Evolutionary conservation across 164 flowering plant genomes (phyloP).

Genomic region (Warburgia ugandensis): DNA sequence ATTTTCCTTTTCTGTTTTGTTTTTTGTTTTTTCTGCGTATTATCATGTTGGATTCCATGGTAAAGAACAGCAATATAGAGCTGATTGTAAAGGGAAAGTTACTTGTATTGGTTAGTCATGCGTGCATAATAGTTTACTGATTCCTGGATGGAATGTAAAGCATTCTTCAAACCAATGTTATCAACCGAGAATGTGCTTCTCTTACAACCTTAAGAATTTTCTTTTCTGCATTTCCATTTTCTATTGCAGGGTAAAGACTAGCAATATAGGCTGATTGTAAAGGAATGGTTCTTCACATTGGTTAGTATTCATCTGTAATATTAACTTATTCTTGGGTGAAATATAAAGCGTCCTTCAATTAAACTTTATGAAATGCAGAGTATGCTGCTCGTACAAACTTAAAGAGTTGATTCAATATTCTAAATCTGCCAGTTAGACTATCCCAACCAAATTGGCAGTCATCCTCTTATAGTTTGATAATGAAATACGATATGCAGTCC

Average conservation of each 20-base stretch:
- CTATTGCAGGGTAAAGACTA: not conserved
- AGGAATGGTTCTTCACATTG: not conserved
- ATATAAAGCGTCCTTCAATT: too few species aligned
- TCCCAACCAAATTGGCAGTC: too few species aligned
- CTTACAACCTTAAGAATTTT: not conserved
- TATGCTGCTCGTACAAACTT: too few species aligned
- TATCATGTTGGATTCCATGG: not conserved
- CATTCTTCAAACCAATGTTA: not conserved
- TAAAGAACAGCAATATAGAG: not conserved
- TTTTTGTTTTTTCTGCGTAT: not conserved
- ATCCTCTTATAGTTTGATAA: too few species aligned
- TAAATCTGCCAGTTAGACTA: too few species aligned
- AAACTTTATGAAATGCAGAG: too few species aligned
- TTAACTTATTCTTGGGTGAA: too few species aligned
- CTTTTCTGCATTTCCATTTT: not conserved
- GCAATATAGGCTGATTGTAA: not conserved
- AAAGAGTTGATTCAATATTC: too few species aligned
- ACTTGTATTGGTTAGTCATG: not conserved
- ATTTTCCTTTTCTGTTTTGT: not conserved
- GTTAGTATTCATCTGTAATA: not conserved
- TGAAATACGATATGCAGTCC: not conserved
- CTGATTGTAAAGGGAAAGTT: slow-evolving; percentile 7
- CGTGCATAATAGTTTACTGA: not conserved
- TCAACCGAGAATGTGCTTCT: not conserved
- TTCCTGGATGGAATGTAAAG: not conserved